Evolutionary conservation across 208 protist genomes (phyloP).

Genomic region (Phytomonas francai): DNA sequence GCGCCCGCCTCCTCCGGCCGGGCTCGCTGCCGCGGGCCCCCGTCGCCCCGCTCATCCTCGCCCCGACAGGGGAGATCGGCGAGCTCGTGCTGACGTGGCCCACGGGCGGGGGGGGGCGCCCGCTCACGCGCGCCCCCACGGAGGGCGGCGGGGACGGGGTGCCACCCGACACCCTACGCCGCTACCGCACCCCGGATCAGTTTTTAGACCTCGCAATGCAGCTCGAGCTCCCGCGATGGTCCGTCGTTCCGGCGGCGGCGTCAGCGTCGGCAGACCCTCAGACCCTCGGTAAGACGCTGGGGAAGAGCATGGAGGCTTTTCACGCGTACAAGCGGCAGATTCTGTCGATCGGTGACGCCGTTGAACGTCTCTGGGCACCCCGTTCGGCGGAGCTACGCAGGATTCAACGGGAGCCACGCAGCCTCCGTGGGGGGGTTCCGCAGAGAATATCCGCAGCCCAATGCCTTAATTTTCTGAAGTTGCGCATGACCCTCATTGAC

Average conservation of each 20-base stretch:
- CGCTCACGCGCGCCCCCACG: not conserved
- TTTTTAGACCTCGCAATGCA: constrained; percentile 28
- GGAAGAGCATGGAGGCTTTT: constrained; percentile 18
- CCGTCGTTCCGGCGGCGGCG: not conserved
- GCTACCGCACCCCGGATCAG: constrained; percentile 30
- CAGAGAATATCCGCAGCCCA: constrained; percentile 36
- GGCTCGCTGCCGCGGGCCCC: no score
- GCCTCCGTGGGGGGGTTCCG: constrained; percentile 13
- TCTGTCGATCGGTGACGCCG: constrained; percentile 18
- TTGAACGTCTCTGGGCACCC: constrained; percentile 45
- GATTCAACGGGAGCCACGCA: constrained; percentile 3
- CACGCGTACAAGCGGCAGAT: constrained; percentile 24
- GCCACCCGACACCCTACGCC: not conserved
- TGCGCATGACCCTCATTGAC: constrained; percentile 21
- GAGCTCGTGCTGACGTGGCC: not conserved
- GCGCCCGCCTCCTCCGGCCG: constrained; percentile 37
- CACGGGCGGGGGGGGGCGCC: no score
- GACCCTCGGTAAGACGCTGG: not conserved
- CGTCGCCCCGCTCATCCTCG: not conserved
- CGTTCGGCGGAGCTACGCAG: constrained; percentile 22
- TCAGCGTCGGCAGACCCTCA: not conserved
- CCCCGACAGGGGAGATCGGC: not conserved
- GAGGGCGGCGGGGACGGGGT: not conserved
- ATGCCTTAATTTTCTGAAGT: constrained; percentile 57
- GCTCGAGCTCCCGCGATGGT: constrained; percentile 22